Base-by-base conservation (phyloP, 306 rosid species). In the Citrullus mucosospermus region DNA sequence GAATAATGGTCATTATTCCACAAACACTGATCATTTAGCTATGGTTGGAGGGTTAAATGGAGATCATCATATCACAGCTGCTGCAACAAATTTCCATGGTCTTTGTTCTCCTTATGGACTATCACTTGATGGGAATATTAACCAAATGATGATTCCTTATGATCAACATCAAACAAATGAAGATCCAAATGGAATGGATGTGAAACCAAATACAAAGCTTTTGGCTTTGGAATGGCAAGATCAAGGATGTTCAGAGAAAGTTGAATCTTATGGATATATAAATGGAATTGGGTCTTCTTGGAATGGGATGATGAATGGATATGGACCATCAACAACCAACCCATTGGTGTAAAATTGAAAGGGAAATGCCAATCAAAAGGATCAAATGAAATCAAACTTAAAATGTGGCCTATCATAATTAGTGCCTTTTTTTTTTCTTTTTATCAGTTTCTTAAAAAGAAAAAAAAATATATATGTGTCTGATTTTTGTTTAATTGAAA, bases 191-290 rank as follows among this genome's bases (percentile, higher is more conserved):
- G 84, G 81, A 9, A 78, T 88, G 65, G 98, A 95, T 78, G 91
- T 90, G 91, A 92, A 96, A 80, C 97, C 98, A 78, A 96, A 88
- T 67, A 86, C 97, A 15, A 91, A 87, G 85, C 58, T 87, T 14
- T 76, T 92, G 84, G 87, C 98, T 51, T 87, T 92, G 80, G 99
- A 95, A 79, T 95, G 99, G 99, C 97, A 89, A 83, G 97, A 95
- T 67, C 96, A 89, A n/a, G 92, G 92, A 59, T 85, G 28, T 56
- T 56, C 90, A 60, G 90, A 91, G n/a, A 88, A 90, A 83, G 88
- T 66, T 14, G 71, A 88, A 55, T 84, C 96, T 5, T 85, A 78
- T 82, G 97, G 91, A 13, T 93, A 89, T 79, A 62, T 86, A 53
- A 86, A 87, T 17, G 88, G 91, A 67, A 79, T 89, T 14, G 97